Conservation (phyloP, 2,329 filamentous ascomycete genomes). For the Paecilomyces sp. region DNA sequence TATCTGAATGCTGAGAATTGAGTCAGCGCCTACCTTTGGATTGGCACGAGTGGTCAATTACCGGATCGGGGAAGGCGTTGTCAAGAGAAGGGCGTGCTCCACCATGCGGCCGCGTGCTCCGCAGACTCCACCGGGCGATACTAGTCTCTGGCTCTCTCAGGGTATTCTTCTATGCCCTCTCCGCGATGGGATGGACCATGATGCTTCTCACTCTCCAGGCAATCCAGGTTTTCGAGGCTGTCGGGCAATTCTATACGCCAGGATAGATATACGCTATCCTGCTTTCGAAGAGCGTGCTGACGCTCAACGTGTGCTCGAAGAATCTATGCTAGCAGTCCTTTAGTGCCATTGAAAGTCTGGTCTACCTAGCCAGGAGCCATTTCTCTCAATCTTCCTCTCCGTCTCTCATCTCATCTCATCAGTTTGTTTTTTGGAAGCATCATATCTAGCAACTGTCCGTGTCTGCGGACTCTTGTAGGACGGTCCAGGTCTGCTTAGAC, state of each 20-base stretch:
- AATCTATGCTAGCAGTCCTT: not conserved
- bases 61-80: slow-evolving; percentile 1
- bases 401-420: not conserved
- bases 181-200: not conserved
- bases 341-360: not conserved
- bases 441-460: not conserved
- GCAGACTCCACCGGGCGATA: not conserved
- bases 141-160: too few species aligned
- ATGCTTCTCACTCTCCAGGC: not conserved
- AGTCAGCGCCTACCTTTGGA: not conserved
- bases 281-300: not conserved
- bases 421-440: not conserved
- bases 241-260: not conserved
- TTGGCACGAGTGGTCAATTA: not conserved
- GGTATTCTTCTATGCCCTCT: not conserved
- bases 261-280: not conserved
- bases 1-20: not conserved
- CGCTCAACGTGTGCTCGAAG: not conserved
- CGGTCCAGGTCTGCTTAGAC: not conserved
- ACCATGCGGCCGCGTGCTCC: not conserved
- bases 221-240: not conserved
- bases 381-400: not conserved
- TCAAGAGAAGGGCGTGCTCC: slow-evolving; percentile 7
- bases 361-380: not conserved
- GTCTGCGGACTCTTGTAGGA: not conserved